These are phyloP conservation scores for Geotrichum ghanense DNA, from an alignment of 805 yeast genomes.

Conservation along the genomic window DNA sequence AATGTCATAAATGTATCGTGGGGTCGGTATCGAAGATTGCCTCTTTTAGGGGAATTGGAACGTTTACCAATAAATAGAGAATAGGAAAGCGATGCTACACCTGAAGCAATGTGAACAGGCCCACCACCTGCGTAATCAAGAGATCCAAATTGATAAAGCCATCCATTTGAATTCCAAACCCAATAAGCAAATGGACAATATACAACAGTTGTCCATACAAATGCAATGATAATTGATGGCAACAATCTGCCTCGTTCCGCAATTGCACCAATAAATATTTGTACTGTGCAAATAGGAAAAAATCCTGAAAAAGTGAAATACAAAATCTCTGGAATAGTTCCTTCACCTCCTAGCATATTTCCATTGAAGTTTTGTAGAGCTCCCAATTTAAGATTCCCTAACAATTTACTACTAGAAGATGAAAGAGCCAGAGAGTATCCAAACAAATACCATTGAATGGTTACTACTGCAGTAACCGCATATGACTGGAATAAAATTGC, in stretches of 20 bases:
- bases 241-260: constrained; percentile 62
- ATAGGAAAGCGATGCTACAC: constrained; percentile 60
- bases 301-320: constrained; percentile 51
- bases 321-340: constrained; percentile 30
- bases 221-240: constrained; percentile 58
- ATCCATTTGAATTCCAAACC: constrained; percentile 63
- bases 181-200: constrained; percentile 65
- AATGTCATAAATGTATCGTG: constrained; percentile 58
- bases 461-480: constrained; percentile 47
- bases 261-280: constrained; percentile 60
- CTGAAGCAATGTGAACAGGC: constrained; percentile 63
- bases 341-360: constrained; percentile 33
- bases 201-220: constrained; percentile 59
- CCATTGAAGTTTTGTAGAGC: constrained; percentile 43
- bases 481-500: constrained; percentile 53
- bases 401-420: constrained; percentile 29
- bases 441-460: constrained; percentile 62
- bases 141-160: constrained; percentile 50
- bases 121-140: constrained; percentile 72
- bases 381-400: constrained; percentile 46
- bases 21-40: constrained; percentile 52
- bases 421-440: constrained; percentile 53
- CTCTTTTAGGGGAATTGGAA: constrained; percentile 44
- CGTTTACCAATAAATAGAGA: constrained; percentile 57
- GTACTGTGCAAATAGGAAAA: constrained; percentile 59